Evolutionary conservation across 2,329 filamentous ascomycete genomes (phyloP).

Genomic region (Xylariaceae sp.): DNA sequence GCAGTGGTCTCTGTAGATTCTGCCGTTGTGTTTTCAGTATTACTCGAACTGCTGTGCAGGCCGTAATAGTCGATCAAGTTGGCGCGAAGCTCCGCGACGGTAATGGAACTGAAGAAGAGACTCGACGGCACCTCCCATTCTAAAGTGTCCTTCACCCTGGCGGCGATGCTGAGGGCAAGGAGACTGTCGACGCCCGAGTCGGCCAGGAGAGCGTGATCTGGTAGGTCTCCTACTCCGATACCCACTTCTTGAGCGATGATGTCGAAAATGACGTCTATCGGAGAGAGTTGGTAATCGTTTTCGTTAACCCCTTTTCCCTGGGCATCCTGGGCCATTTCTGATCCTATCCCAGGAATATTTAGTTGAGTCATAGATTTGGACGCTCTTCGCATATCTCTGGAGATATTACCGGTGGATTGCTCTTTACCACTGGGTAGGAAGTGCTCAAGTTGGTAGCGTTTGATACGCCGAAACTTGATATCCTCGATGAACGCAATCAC

Average conservation of each 20-base stretch:
- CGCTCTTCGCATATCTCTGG: too few relatives aligned
- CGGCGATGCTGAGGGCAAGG: slow-evolving; percentile 12
- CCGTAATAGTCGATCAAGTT: not conserved
- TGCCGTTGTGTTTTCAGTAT: not conserved
- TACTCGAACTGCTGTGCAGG: not conserved
- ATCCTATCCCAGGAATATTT: not conserved
- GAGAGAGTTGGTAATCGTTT: not conserved
- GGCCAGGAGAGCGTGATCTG: slow-evolving; percentile 5
- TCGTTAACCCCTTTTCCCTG: not conserved
- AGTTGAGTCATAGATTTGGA: not conserved
- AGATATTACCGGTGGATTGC: too few relatives aligned
- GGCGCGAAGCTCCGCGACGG: not conserved
- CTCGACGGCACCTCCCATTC: slow-evolving; percentile 5
- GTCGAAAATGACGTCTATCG: not conserved
- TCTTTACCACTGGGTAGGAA: too few relatives aligned
- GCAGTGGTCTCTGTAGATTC: too few relatives aligned
- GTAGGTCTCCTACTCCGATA: slow-evolving; percentile 1
- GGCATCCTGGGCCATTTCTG: not conserved
- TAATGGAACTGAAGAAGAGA: slow-evolving; percentile 1
- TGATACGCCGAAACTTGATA: slow-evolving; percentile 37
- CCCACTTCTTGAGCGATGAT: slow-evolving; percentile 20
- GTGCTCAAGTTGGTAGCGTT: slow-evolving; percentile 27
- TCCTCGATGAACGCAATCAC: slow-evolving; percentile 36
- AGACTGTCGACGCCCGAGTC: slow-evolving; percentile 18
- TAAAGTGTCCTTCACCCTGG: slow-evolving; percentile 1